Percentiles rank a stretch among this genome's conserved stretches.
Evolutionary conservation across 768 basidiomycete genomes (phyloP).

Genomic region (Ramaria sp.): DNA sequence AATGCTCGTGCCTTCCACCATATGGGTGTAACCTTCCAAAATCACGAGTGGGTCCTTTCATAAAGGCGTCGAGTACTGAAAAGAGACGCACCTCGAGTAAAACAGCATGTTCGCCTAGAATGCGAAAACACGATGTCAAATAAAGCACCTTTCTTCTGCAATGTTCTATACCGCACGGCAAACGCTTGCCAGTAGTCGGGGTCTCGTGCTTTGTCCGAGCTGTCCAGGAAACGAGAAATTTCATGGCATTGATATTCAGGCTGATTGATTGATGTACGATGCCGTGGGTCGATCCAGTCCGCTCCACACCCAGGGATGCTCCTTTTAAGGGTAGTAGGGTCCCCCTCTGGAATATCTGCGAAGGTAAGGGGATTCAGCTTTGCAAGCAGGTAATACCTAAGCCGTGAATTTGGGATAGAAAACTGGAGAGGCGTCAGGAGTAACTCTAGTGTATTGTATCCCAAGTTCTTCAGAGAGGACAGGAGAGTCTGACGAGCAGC

Average conservation of each 20-base stretch:
- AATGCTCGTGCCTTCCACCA: slow-evolving; percentile 70
- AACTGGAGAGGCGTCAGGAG: slow-evolving; percentile 69
- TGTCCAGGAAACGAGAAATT: neutral
- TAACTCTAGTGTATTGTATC: slow-evolving; percentile 51
- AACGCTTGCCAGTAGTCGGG: slow-evolving; percentile 15
- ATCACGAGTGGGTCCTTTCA: neutral
- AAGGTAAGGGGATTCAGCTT: slow-evolving; percentile 36
- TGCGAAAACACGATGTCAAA: slow-evolving; percentile 73
- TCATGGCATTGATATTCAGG: neutral
- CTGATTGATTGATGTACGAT: neutral
- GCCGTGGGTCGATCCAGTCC: slow-evolving; percentile 28
- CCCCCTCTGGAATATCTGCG: neutral
- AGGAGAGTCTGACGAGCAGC: slow-evolving; percentile 49
- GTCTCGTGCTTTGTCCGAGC: neutral
- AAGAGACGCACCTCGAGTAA: slow-evolving; percentile 56
- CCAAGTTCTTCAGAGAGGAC: slow-evolving; percentile 37
- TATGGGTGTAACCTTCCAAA: slow-evolving; percentile 53
- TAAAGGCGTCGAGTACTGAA: neutral
- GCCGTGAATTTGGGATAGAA: slow-evolving; percentile 71
- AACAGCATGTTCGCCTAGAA: slow-evolving; percentile 58
- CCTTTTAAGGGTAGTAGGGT: slow-evolving; percentile 28
- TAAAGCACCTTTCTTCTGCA: slow-evolving; percentile 61
- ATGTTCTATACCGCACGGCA: slow-evolving; percentile 47
- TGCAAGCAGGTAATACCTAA: slow-evolving; percentile 73
- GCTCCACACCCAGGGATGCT: slow-evolving; percentile 40